Base-by-base conservation (phyloP, 345 rosid species). In the Eucalyptus sp. region DNA sequence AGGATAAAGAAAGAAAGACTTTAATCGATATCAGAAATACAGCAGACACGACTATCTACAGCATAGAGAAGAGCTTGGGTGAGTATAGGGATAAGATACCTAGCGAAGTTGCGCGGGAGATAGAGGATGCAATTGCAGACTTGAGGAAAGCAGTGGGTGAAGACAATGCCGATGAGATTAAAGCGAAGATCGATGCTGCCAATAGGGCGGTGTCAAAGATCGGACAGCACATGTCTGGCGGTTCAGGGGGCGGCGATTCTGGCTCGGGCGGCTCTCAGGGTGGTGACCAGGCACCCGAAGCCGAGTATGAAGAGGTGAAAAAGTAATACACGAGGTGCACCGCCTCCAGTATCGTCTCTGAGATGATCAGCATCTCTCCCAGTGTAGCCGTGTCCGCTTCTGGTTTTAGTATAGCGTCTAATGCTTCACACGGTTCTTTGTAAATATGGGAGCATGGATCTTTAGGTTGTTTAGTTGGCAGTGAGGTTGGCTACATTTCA, bases 81-180 rank as follows among this genome's bases (percentile, higher is more conserved):
- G 93, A 92, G 86, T 92, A 92, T 58, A 88, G 89, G 66, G 94
- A 91, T 6, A 92, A 92, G 89, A 89, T 92, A 50, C 91, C 93
- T 0, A 81, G 88, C 4, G 92, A 92, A 43, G 83, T 89, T 7
- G 92, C 88, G 2, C 89, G 85, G 87, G 92, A 92, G 86, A 92
- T 92, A 20, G 94, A 92, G 86, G 89, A 79, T 85, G 91, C 93
- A 5, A 87, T 92, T 27, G 87, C 92, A 13, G 94, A 92, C 52
- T 87, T 91, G 90, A 89, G 92, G 88, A 87, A 50, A 4, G 88
- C 89, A 24, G 83, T 87, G 89, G 90, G 43, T 18, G 90, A 64
- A 20, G 90, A 89, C 48, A 87, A 80, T 37, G 80, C n/a, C 18
- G 89, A 87, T 11, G 89, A 87, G 52, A 89, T 89, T 49, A 89